Evolutionary conservation across 148 eudicot species (phyloP).

Genomic region (Arbutus unedo): DNA sequence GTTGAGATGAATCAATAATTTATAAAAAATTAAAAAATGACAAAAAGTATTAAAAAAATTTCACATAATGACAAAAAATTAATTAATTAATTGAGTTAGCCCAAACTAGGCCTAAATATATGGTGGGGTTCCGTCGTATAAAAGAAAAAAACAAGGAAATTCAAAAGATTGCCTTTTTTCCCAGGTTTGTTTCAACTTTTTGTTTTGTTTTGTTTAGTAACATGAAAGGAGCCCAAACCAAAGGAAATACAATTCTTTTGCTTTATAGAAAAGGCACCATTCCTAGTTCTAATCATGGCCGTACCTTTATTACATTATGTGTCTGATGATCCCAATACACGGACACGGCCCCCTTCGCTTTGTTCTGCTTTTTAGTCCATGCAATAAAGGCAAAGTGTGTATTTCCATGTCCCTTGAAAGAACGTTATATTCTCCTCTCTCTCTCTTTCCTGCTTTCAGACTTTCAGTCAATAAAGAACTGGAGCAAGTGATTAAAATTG

Average conservation of each 20-base stretch:
- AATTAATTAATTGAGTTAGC: too few species aligned
- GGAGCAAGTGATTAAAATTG: background rate
- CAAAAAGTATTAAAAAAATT: too few species aligned
- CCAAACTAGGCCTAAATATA: too few species aligned
- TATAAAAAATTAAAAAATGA: too few species aligned
- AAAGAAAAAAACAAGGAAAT: too few species aligned
- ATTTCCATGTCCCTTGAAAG: background rate
- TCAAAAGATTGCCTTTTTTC: background rate
- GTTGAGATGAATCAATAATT: too few species aligned
- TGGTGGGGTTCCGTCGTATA: too few species aligned
- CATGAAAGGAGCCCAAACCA: background rate
- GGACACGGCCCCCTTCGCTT: background rate
- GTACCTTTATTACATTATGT: background rate
- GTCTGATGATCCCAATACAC: background rate
- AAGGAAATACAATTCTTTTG: background rate
- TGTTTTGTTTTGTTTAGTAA: background rate
- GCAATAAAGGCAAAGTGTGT: conserved; percentile 1
- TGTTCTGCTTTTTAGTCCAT: background rate
- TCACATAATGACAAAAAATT: too few species aligned
- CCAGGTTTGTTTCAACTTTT: background rate
- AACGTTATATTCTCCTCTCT: background rate
- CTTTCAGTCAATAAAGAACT: background rate
- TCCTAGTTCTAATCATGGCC: conserved; percentile 1
- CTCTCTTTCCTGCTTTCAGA: background rate
- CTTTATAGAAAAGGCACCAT: background rate